phyloP scores from a whole-genome alignment of 805 yeast species.

The Ascoidea rubescens region DNA sequence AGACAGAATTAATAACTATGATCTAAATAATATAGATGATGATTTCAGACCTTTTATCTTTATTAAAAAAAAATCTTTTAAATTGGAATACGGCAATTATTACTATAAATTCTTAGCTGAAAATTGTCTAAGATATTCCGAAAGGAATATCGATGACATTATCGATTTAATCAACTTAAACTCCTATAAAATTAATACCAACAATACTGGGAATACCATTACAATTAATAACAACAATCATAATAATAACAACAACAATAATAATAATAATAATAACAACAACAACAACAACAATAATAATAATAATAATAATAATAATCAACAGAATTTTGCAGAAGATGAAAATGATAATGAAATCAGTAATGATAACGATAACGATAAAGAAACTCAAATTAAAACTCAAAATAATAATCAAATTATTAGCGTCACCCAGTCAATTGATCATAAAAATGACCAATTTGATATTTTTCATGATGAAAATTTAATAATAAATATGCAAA shows the following conservation, averaged over 20 bases:
- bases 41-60: conserved; percentile 9
- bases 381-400: background rate
- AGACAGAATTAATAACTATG: conserved; percentile 6
- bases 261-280: background rate
- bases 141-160: conserved; percentile 10
- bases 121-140: conserved; percentile 9
- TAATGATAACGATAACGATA: background rate
- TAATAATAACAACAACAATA: background rate
- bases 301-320: conserved; percentile 2
- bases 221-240: background rate
- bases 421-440: conserved; percentile 4
- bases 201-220: conserved; percentile 3
- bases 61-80: conserved; percentile 1
- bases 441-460: conserved; percentile 10
- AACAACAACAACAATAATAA: background rate
- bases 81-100: conserved; percentile 7
- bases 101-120: conserved; percentile 11
- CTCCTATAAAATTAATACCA: background rate
- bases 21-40: conserved; percentile 4
- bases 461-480: conserved; percentile 5
- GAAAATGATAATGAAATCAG: conserved; percentile 9
- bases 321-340: conserved; percentile 7
- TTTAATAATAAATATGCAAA: background rate
- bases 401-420: conserved; percentile 1
- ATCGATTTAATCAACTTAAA: conserved; percentile 9